phyloP scores from a whole-genome alignment of 345 rosid species.

The Salix brachista region DNA sequence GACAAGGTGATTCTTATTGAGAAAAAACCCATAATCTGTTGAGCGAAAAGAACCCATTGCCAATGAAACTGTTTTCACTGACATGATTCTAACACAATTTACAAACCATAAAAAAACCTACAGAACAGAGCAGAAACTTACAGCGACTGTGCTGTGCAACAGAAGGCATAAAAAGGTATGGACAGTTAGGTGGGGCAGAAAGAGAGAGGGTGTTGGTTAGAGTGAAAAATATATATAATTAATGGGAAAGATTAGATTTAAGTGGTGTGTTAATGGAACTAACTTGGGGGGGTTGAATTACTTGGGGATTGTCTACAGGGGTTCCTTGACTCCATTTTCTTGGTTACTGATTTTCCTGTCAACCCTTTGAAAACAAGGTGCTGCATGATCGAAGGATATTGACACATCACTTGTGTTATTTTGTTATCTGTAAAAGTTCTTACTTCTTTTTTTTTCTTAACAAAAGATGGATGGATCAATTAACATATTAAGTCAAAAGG shows the following conservation, averaged over 20 bases:
- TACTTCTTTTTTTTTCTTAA: no score
- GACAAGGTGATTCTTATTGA: not conserved
- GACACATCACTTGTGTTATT: not conserved
- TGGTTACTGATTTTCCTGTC: slow-evolving; percentile 1
- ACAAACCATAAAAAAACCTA: slow-evolving; percentile 9
- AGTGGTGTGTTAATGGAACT: not conserved
- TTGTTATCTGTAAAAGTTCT: not conserved
- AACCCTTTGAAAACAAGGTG: slow-evolving; percentile 3
- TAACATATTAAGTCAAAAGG: no score
- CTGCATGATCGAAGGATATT: not conserved
- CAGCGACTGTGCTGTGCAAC: slow-evolving; percentile 2
- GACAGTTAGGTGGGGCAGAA: slow-evolving; percentile 16
- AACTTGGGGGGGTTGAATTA: not conserved
- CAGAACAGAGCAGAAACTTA: not conserved
- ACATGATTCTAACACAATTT: slow-evolving; percentile 8
- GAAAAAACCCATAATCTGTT: slow-evolving; percentile 12
- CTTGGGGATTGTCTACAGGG: slow-evolving; percentile 1
- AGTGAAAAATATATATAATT: not conserved
- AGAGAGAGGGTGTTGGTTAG: slow-evolving; percentile 3
- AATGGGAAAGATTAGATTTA: not conserved
- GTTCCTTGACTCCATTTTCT: slow-evolving; percentile 5
- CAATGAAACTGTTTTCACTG: not conserved
- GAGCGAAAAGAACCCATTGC: not conserved
- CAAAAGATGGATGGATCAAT: no score
- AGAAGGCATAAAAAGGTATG: slow-evolving; percentile 11